Conservation (phyloP, 768 basidiomycete genomes). For the Termitomyces sp. region DNA sequence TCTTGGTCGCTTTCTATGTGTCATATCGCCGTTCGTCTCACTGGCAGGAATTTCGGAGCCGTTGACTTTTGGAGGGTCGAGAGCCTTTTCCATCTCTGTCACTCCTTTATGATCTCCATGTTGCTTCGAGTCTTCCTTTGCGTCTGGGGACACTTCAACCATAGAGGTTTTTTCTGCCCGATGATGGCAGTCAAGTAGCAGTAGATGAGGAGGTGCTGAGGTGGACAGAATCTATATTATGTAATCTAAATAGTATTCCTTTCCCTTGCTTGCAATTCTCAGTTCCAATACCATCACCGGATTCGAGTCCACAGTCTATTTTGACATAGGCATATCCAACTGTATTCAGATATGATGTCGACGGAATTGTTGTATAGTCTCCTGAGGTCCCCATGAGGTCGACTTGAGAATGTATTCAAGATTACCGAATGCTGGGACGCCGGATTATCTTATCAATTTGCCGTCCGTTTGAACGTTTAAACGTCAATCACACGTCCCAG, state of each 20-base stretch:
- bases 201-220: neutral
- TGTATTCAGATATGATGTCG: too few relatives aligned
- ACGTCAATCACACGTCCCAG: too few relatives aligned
- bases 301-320: neutral
- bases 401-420: too few relatives aligned
- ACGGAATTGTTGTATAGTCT: too few relatives aligned
- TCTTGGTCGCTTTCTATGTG: conserved; percentile 11
- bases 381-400: too few relatives aligned
- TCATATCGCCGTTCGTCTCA: conserved; percentile 12
- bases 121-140: conserved; percentile 1
- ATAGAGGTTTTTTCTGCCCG: conserved; percentile 1
- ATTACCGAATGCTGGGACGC: too few relatives aligned
- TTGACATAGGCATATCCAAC: too few relatives aligned
- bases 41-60: neutral
- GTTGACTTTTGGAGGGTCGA: conserved; percentile 12
- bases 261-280: neutral
- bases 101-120: neutral
- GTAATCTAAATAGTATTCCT: too few relatives aligned
- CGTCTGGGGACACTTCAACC: conserved; percentile 10
- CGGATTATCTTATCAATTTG: too few relatives aligned
- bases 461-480: too few relatives aligned
- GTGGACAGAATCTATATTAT: neutral
- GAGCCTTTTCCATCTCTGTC: neutral
- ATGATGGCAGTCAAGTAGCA: neutral
- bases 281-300: neutral